phyloP scores from a whole-genome alignment of 495 filamentous ascomycete genomes.

The Evernia prunastri region DNA sequence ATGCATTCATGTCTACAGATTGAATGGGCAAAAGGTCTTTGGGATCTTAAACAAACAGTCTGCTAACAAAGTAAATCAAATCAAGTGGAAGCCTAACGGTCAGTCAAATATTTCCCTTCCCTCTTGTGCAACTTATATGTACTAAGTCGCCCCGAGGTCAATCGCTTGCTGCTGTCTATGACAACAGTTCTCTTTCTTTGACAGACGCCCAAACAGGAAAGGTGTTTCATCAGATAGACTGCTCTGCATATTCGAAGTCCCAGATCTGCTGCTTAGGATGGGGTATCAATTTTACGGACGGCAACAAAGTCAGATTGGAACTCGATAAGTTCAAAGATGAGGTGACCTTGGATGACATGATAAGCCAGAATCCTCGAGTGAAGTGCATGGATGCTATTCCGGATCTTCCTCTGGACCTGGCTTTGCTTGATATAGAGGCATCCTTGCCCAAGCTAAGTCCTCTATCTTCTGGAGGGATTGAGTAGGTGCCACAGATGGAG shows the following conservation, averaged over 20 bases:
- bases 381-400: constrained; percentile 30
- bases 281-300: constrained; percentile 61
- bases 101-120: constrained; percentile 20
- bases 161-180: constrained; percentile 71
- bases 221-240: constrained; percentile 61
- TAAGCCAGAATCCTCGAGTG: constrained; percentile 28
- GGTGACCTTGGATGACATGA: constrained; percentile 39
- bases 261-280: constrained; percentile 64
- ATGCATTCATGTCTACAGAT: constrained; percentile 55
- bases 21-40: constrained; percentile 66
- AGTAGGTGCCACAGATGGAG: constrained; percentile 39
- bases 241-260: constrained; percentile 34
- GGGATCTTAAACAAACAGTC: constrained; percentile 46
- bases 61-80: constrained; percentile 43
- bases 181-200: constrained; percentile 61
- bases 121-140: not conserved
- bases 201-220: constrained; percentile 72
- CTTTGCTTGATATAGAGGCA: constrained; percentile 70
- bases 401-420: constrained; percentile 72
- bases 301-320: constrained; percentile 40
- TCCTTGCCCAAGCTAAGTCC: constrained; percentile 73
- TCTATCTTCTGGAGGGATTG: constrained; percentile 53
- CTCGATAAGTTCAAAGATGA: constrained; percentile 39
- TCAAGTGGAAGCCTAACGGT: constrained; percentile 81
- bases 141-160: constrained; percentile 43